Evolutionary conservation across 2,329 filamentous ascomycete genomes (phyloP), one percentile per base, ranked within the genome.

Genomic region (Cercospora sesami): DNA sequence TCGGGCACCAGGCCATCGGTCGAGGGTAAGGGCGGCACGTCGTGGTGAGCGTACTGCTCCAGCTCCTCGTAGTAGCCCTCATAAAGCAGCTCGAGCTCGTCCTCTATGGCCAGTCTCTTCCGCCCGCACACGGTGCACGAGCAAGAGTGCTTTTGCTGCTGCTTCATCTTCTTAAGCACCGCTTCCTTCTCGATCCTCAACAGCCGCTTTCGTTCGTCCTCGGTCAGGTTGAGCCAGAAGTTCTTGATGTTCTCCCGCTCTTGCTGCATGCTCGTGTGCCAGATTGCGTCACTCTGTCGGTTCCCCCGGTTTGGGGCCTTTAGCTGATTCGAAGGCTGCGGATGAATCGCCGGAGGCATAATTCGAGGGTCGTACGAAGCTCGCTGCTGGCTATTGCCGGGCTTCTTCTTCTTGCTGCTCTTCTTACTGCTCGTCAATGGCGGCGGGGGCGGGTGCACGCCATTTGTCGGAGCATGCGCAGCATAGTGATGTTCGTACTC

Each of bases 171-270:
- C 78, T 92, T 93, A 66, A 99, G 83, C 0, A 99, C 95, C 7
- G 95, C 94, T 80, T 99, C 94, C 82, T 99, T 99, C 81, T 99
- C 95, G 31, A 99, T 94, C 81, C 97, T 97, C 77, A 99, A 93
- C 58, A 99, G 84, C 16, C 92, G 95, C 79, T 96, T 95, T 74
- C 95, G 91, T 79, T 98, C 94, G 42, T 96, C 92, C 79, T 99
- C 95, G 73, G 92, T 93, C 53, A 99, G 82, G 16, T 93, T 93
- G 63, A 99, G 86, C 95, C 95, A 99, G 81, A 98, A 99, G 74
- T 97, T 92, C 81, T 97, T 97, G 78, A 99, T 99, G 63, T 95
- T 91, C 82, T 97, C 93, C 39, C 95, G 91, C 82, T 99, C 95
- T 80, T 98, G 93, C 73, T 92, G 88, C 9, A 92, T 95, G 67